Base-by-base conservation (phyloP, 306 rosid species). In the Rubus idaeus region DNA sequence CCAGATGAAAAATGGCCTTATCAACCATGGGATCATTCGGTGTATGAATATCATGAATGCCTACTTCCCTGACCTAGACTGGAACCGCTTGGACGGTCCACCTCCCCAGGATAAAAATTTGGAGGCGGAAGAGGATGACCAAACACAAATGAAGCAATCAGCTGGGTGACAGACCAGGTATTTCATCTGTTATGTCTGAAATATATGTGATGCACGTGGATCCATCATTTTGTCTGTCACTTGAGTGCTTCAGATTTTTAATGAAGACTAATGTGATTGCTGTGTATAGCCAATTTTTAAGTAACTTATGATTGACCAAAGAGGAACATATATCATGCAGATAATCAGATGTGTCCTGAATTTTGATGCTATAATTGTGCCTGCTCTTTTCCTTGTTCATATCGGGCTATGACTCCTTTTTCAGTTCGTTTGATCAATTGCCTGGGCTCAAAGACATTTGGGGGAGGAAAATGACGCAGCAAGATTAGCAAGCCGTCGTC, bases 401-500 rank as follows among this genome's bases (percentile, higher is more conserved):
- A 30, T 26, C 74, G 26, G 45, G 60, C 16, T 49, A 17, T 49
- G 44, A 20, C 17, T 23, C 42, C 5, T 16, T 17, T 18, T 14
- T 70, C 35, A 26, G 35, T 26, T 49, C 14, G 60, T 76, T 78
- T 75, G 77, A 83, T 76, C 72, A 71, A 65, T 85, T 81, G 77
- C 74, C 84, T 91, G 98, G 90, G 78, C 55, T 84, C 88, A 14
- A 90, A 84, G 88, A 55, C 76, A 77, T 90, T 87, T 77, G 71
- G 76, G 52, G 97, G 85, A 67, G 93, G 94, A 37, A 91, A 85
- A 84, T 55, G 61, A 55, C 10, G 23, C 61, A 57, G 5, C 37
- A 57, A 23, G 26, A 57, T 56, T 39, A 23, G 12, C 37, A 58
- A 0, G 39, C 65, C 4, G 0, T 23, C 65, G 5, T 58, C 11